Conservation (phyloP, 73 alveolate species). For the Durusdinium trenchii region DNA sequence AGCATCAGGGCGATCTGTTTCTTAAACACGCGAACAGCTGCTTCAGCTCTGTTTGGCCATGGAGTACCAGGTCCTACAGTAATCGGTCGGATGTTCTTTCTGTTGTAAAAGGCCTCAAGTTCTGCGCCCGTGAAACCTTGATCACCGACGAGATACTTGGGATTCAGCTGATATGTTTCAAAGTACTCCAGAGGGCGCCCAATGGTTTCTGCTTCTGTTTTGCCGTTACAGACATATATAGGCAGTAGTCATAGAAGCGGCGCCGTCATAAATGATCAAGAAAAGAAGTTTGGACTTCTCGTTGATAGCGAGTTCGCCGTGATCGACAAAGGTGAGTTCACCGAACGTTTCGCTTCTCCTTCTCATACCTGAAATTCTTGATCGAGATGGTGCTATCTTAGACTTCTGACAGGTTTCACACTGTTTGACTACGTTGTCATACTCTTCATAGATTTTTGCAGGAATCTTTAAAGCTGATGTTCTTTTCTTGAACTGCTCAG, state of each 20-base stretch:
- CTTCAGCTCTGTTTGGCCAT: slow-evolving; percentile 40
- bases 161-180: slow-evolving; percentile 4
- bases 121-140: neutral
- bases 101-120: neutral
- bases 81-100: neutral
- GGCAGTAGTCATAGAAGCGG: neutral
- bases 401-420: slow-evolving; percentile 23
- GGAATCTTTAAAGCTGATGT: slow-evolving; percentile 14
- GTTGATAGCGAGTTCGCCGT: neutral
- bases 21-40: slow-evolving; percentile 5
- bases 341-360: slow-evolving; percentile 18
- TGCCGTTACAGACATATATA: neutral
- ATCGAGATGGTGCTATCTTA: neutral
- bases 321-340: slow-evolving; percentile 37
- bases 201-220: neutral
- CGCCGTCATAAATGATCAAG: slow-evolving; percentile 12
- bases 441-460: neutral
- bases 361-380: neutral
- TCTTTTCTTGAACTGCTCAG: neutral
- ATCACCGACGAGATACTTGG: neutral
- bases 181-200: neutral
- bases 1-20: neutral
- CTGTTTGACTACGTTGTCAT: neutral
- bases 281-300: neutral
- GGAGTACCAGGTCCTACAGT: slow-evolving; percentile 21